Evolutionary conservation across 2,329 filamentous ascomycete genomes (phyloP).

Genomic region (Pleurostoma richardsiae): DNA sequence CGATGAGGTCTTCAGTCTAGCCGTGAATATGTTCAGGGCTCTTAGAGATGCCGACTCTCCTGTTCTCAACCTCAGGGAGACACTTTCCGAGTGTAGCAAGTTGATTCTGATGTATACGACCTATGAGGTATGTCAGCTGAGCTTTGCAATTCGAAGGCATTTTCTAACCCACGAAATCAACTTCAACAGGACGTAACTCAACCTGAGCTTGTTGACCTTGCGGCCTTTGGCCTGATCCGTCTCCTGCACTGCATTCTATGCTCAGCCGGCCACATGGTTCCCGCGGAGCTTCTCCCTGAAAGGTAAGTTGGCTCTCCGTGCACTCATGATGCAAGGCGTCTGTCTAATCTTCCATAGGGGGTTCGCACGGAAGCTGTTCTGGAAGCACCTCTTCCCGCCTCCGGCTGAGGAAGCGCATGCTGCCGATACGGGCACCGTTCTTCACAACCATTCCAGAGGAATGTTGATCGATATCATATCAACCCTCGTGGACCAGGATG

Average conservation of each 20-base stretch:
- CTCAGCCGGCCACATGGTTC: constrained; percentile 9
- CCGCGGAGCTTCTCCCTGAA: constrained; percentile 7
- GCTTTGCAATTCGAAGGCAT: not conserved
- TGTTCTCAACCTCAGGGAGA: constrained; percentile 19
- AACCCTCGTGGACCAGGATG: constrained; percentile 46
- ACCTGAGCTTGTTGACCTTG: constrained; percentile 27
- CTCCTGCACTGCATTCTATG: constrained; percentile 24
- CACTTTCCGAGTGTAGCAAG: constrained; percentile 15
- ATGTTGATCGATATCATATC: constrained; percentile 58
- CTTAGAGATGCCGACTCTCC: constrained; percentile 26
- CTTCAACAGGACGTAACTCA: constrained; percentile 30
- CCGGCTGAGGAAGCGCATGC: constrained; percentile 17
- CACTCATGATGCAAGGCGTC: no score
- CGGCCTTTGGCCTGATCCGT: constrained; percentile 27
- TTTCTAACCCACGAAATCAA: not conserved
- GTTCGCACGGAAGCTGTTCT: constrained; percentile 49
- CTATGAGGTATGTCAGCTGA: constrained; percentile 17
- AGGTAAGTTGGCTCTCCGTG: constrained; percentile 6
- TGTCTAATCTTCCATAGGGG: constrained; percentile 2
- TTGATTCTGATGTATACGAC: constrained; percentile 22
- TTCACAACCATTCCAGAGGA: constrained; percentile 51
- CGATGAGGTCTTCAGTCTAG: constrained; percentile 39
- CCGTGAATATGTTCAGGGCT: constrained; percentile 31
- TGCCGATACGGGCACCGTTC: constrained; percentile 29
- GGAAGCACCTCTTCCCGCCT: constrained; percentile 61